Evolutionary conservation across 2,329 filamentous ascomycete genomes (phyloP), one percentile per base, ranked within the genome.

Genomic region (Alternaria arborescens): DNA sequence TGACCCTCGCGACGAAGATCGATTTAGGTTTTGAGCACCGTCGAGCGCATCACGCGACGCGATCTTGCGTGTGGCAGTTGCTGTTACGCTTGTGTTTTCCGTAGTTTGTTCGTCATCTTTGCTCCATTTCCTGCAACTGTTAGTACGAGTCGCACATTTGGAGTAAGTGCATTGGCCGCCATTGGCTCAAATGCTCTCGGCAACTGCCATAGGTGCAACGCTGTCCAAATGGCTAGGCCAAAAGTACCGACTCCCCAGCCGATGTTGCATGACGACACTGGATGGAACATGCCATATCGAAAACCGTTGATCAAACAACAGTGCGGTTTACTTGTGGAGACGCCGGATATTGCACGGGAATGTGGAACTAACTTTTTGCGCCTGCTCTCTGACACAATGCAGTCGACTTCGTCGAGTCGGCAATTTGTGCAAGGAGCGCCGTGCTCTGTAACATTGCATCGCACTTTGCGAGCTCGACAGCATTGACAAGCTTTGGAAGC

Each of bases 401-500:
- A 93, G 76, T 92, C 89, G 60, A 93, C 89, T 75, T 91, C 89
- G 78, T 93, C 91, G 82, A 91, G 87, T 65, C 91, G 85, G 81
- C 93, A 96, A 79, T 97, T 97, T 57, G 91, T 93, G 78, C 93
- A 97, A 1, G 93, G 93, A 43, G 90, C 90, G 50, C 91, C 90
- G 78, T 88, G 87, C 78, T 97, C 93, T 60, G 95, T 93, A 58
- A 97, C 93, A 82, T 97, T 94, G 82, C 94, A 97, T 58, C 94
- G 88, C 42, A 97, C 94, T 78, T 97, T 97, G 75, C 94, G 89
- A 58, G 91, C 89, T 71, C 94, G 87, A 80, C 94, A 97, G 71
- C 91, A 93, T 64, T 93, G 92, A 78, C 94, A 97, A 18, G 94
- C 94, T 70, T 94, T 91, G 10, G 93, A 93, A n/a, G 94, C 93